phyloP scores from a whole-genome alignment of 179 eudicot genomes.

The Heliamphora ciliata region DNA sequence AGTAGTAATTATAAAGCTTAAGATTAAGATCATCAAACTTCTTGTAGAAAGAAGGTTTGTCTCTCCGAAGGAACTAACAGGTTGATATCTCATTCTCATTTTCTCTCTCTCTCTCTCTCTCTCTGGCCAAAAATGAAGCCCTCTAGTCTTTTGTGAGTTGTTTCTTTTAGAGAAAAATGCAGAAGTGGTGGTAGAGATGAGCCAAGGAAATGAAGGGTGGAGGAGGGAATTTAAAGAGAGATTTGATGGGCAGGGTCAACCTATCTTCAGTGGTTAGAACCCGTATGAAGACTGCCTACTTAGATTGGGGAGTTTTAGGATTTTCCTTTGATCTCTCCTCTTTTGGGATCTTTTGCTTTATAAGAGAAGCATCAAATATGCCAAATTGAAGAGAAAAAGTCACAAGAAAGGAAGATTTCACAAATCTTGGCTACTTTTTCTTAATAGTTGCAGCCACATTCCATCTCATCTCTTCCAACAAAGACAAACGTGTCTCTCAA shows the following conservation, averaged over 20 bases:
- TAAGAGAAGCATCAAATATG: slow-evolving; percentile 24
- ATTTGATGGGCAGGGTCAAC: slow-evolving; percentile 32
- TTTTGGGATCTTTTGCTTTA: slow-evolving; percentile 23
- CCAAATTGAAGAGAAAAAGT: slow-evolving; percentile 33
- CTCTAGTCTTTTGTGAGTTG: slow-evolving; percentile 3
- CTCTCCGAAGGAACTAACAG: slow-evolving; percentile 13
- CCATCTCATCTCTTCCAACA: slow-evolving; percentile 19
- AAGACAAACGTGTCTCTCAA: slow-evolving; percentile 15
- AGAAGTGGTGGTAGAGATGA: slow-evolving; percentile 16
- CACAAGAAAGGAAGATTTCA: slow-evolving; percentile 30
- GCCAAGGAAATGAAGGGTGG: slow-evolving; percentile 24
- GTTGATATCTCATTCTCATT: slow-evolving; percentile 22
- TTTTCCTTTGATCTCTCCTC: slow-evolving; percentile 20
- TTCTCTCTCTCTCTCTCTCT: slow-evolving; percentile 14
- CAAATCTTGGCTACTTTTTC: slow-evolving; percentile 33
- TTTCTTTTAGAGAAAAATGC: slow-evolving; percentile 17
- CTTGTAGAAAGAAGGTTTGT: slow-evolving; percentile 21
- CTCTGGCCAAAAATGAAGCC: background rate
- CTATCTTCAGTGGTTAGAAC: slow-evolving; percentile 28
- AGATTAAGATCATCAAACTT: slow-evolving; percentile 31
- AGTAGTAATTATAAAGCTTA: slow-evolving; percentile 21
- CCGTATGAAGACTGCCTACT: slow-evolving; percentile 36
- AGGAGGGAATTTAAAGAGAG: slow-evolving; percentile 30
- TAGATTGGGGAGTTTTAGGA: slow-evolving; percentile 24
- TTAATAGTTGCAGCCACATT: slow-evolving; percentile 34